Evolutionary conservation across 2,329 filamentous ascomycete species (phyloP).

Genomic region (Chalaropsis thielavioides): DNA sequence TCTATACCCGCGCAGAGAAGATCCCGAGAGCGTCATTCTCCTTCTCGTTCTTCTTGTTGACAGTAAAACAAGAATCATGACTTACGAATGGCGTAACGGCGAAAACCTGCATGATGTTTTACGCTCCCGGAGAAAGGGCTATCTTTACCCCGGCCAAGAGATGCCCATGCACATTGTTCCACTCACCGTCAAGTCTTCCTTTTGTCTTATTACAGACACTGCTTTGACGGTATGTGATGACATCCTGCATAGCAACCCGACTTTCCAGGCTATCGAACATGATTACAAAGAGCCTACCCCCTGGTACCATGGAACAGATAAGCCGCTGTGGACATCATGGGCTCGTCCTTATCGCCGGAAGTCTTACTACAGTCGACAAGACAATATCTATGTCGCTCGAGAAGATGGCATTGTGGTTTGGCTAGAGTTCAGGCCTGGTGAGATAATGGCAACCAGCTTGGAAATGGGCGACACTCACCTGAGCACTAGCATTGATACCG

Average conservation of each 20-base stretch:
- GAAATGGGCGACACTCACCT: constrained; percentile 22
- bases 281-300: constrained; percentile 29
- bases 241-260: constrained; percentile 37
- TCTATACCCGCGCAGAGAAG: constrained; percentile 56
- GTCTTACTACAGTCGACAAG: constrained; percentile 47
- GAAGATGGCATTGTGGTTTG: constrained; percentile 75
- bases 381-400: constrained; percentile 71
- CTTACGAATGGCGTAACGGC: constrained; percentile 47
- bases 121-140: constrained; percentile 30
- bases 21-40: constrained; percentile 60
- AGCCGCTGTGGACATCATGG: constrained; percentile 71
- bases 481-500: constrained; percentile 57
- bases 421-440: constrained; percentile 49
- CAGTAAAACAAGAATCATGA: constrained; percentile 37
- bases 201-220: constrained; percentile 50
- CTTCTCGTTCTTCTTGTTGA: constrained; percentile 45
- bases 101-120: constrained; percentile 34
- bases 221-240: constrained; percentile 43
- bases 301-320: constrained; percentile 33
- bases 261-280: constrained; percentile 33
- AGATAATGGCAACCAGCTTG: constrained; percentile 25
- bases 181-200: constrained; percentile 53
- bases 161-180: constrained; percentile 60
- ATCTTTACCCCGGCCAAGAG: constrained; percentile 34
- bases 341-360: constrained; percentile 57